These are phyloP conservation scores for Crithidia sp. DNA, from an alignment of 208 protist species.

Conservation along the genomic window DNA sequence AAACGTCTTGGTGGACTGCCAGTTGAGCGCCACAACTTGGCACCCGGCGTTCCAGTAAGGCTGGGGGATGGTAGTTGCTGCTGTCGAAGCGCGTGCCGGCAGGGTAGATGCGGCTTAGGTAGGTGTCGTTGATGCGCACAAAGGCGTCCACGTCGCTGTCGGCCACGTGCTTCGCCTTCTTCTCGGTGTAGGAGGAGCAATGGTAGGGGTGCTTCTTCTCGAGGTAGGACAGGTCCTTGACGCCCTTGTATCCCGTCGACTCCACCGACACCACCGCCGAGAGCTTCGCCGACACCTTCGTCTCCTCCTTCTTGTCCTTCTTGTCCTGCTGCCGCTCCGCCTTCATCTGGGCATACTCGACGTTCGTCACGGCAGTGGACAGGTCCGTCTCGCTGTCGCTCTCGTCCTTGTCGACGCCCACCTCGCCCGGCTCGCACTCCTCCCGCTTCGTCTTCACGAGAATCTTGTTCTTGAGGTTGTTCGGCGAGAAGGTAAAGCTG, in stretches of 20 bases:
- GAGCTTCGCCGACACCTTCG: constrained; percentile 38
- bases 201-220: constrained; percentile 59
- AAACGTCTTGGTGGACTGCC: constrained; percentile 72
- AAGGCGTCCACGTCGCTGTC: constrained; percentile 38
- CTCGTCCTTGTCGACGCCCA: constrained; percentile 50
- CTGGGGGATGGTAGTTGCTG: constrained; percentile 92
- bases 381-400: constrained; percentile 30
- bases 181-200: constrained; percentile 65
- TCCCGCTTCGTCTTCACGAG: constrained; percentile 66
- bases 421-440: constrained; percentile 26
- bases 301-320: constrained; percentile 30
- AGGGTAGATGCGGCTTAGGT: constrained; percentile 93
- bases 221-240: constrained; percentile 66
- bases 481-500: constrained; percentile 54
- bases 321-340: constrained; percentile 22
- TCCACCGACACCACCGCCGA: constrained; percentile 72
- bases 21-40: constrained; percentile 94
- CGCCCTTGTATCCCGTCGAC: constrained; percentile 62
- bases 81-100: constrained; percentile 88
- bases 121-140: constrained; percentile 62
- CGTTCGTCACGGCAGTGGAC: constrained; percentile 15
- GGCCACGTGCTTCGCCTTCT: constrained; percentile 58
- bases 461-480: constrained; percentile 59
- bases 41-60: constrained; percentile 78
- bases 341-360: constrained; percentile 33